A percentile compares a stretch with the other conserved stretches of the same genome.
These are phyloP conservation scores for Brassica hybrid DNA, from an alignment of 441 rosid genomes.

Conservation along the genomic window DNA sequence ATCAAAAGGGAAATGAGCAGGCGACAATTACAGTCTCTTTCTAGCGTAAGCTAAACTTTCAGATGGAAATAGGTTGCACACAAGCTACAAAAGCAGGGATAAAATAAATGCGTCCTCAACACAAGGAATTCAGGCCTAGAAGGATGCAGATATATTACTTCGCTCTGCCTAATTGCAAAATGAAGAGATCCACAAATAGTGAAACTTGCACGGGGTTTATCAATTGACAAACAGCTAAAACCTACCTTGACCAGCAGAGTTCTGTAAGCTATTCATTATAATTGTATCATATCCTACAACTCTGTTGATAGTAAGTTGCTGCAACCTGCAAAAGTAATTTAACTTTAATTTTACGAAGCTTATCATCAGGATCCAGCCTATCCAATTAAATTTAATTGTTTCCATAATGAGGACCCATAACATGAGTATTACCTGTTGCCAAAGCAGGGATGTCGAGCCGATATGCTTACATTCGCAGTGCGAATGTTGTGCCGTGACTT, in stretches of 20 bases:
- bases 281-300: constrained; percentile 99
- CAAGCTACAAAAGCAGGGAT: constrained; percentile 4
- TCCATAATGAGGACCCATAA: constrained; percentile 24
- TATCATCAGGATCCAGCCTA: constrained; percentile 16
- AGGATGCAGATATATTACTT: constrained; percentile 14
- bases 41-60: constrained; percentile 6
- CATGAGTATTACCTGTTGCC: constrained; percentile 79
- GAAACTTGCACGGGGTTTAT: constrained; percentile 1
- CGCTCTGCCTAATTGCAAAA: constrained; percentile 9
- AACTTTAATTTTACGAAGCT: constrained; percentile 16
- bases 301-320: constrained; percentile 96
- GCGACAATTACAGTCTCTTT: background rate
- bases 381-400: background rate
- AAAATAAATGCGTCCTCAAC: background rate
- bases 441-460: constrained; percentile 94
- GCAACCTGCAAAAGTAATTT: constrained; percentile 76
- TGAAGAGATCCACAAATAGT: constrained; percentile 17
- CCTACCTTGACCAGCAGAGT: constrained; percentile 91
- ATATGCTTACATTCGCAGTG: constrained; percentile 84
- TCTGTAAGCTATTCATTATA: constrained; percentile 91
- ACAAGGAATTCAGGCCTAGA: constrained; percentile 4
- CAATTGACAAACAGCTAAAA: constrained; percentile 23
- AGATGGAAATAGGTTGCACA: constrained; percentile 17
- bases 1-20: constrained; percentile 3
- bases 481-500: constrained; percentile 79